phyloP scores from a whole-genome alignment of 768 basidiomycete species.

The Leccinum ochraceum region DNA sequence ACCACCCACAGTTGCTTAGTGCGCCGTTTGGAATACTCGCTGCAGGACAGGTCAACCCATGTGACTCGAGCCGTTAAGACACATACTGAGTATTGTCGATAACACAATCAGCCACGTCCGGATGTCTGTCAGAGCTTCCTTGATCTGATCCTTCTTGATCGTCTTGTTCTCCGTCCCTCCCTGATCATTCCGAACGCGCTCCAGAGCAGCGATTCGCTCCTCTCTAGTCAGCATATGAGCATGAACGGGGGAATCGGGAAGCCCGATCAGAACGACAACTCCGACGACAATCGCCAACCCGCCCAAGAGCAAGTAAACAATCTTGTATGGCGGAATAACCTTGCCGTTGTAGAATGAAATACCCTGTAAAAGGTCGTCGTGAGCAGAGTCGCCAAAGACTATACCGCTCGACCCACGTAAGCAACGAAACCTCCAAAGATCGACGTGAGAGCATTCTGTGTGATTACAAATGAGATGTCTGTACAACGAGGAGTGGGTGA shows the following conservation, averaged over 20 bases:
- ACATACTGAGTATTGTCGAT: no score
- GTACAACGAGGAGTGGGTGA: neutral
- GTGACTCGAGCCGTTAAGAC: no score
- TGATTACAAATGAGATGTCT: neutral
- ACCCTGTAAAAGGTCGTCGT: constrained; percentile 40
- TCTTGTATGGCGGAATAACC: constrained; percentile 55
- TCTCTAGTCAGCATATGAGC: constrained; percentile 55
- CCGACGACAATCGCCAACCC: constrained; percentile 62
- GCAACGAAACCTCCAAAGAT: constrained; percentile 66
- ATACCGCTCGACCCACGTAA: constrained; percentile 41
- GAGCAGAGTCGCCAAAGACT: neutral
- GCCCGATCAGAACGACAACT: constrained; percentile 53
- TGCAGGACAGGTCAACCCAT: no score
- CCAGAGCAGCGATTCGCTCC: constrained; percentile 62
- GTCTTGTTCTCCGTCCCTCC: constrained; percentile 25
- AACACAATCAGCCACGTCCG: no score
- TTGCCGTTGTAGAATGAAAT: constrained; percentile 55
- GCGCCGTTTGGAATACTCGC: constrained; percentile 57
- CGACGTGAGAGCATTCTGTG: constrained; percentile 57
- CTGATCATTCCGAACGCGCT: constrained; percentile 65
- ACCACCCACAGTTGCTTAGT: constrained; percentile 56
- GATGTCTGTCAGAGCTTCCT: no score
- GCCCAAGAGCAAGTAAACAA: constrained; percentile 61
- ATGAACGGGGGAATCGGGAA: constrained; percentile 67
- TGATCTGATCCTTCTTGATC: no score